Conservation (phyloP, 2,329 filamentous ascomycete genomes). For the Colletotrichum ledebouriae region DNA sequence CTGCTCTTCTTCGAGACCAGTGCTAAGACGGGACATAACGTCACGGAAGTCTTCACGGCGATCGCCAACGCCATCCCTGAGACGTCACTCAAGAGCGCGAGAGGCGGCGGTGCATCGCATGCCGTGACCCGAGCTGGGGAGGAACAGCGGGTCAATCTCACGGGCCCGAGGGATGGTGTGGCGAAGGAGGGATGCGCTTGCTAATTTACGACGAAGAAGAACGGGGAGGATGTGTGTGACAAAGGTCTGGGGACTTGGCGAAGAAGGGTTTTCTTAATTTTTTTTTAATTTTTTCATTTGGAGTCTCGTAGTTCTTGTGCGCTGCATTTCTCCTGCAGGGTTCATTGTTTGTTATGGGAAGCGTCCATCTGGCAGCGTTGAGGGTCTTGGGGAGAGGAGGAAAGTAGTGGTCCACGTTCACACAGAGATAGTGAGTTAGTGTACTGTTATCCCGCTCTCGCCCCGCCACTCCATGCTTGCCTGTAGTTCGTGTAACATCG, state of each 20-base stretch:
- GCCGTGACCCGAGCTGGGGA: constrained; percentile 71
- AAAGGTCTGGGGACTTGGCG: constrained; percentile 15
- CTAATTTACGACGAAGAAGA: constrained; percentile 55
- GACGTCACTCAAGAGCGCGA: constrained; percentile 90
- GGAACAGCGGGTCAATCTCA: constrained; percentile 83
- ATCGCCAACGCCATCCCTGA: constrained; percentile 99
- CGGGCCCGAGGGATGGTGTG: constrained; percentile 78
- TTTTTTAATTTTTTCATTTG: constrained; percentile 15
- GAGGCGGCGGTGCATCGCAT: constrained; percentile 75
- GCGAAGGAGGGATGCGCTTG: constrained; percentile 94
- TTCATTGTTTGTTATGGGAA: constrained; percentile 37
- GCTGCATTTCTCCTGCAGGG: constrained; percentile 40
- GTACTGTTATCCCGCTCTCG: constrained; percentile 13
- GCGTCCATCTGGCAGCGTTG: constrained; percentile 36
- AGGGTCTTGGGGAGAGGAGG: constrained; percentile 10
- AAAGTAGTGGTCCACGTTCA: constrained; percentile 19
- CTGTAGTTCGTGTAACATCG: constrained; percentile 35
- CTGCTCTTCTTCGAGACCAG: constrained; percentile 98
- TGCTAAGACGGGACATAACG: constrained; percentile 95
- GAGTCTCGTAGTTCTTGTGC: constrained; percentile 39
- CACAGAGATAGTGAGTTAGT: not conserved
- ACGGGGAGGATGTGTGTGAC: constrained; percentile 6
- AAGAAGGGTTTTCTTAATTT: constrained; percentile 27
- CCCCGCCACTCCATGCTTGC: constrained; percentile 11
- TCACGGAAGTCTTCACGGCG: constrained; percentile 95